These are phyloP conservation scores for Penicillium cosmopolitanum DNA, from an alignment of 495 filamentous ascomycete species.

Conservation along the genomic window DNA sequence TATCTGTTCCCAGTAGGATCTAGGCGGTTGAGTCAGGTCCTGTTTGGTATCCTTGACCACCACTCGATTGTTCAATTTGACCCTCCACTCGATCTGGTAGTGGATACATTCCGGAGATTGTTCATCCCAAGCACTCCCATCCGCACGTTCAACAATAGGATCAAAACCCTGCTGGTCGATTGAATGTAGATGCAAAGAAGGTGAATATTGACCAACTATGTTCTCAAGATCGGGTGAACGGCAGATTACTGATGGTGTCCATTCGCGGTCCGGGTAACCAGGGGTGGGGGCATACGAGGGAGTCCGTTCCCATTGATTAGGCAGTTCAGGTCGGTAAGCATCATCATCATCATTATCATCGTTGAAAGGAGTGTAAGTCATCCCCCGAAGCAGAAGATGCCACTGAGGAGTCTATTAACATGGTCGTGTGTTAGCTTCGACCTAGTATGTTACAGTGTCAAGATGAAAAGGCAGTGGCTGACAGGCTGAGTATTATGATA, in stretches of 20 bases:
- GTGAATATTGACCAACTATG: neutral
- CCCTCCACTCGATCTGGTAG: slow-evolving; percentile 44
- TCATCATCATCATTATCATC: too few relatives aligned
- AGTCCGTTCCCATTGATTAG: slow-evolving; percentile 20
- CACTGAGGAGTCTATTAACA: slow-evolving; percentile 20
- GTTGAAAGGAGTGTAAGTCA: slow-evolving; percentile 12
- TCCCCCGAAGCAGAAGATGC: slow-evolving; percentile 20
- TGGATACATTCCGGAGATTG: slow-evolving; percentile 34
- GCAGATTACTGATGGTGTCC: slow-evolving; percentile 21
- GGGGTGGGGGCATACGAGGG: slow-evolving; percentile 27
- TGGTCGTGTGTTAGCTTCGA: slow-evolving; percentile 20
- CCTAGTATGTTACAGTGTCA: neutral
- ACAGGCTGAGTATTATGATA: slow-evolving; percentile 27
- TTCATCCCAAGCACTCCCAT: slow-evolving; percentile 38
- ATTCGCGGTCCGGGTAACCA: slow-evolving; percentile 7
- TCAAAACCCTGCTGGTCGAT: neutral
- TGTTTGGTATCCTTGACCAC: slow-evolving; percentile 37
- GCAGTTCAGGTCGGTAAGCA: slow-evolving; percentile 8
- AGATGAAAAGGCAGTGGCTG: slow-evolving; percentile 16
- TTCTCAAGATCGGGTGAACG: slow-evolving; percentile 2
- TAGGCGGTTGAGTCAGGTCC: slow-evolving; percentile 27
- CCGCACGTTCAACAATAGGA: too few relatives aligned
- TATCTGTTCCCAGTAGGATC: slow-evolving; percentile 22
- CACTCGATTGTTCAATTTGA: slow-evolving; percentile 36
- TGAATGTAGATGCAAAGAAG: slow-evolving; percentile 1